phyloP scores from a whole-genome alignment of 2,329 filamentous ascomycete genomes.

The Samsoniella hepiali region DNA sequence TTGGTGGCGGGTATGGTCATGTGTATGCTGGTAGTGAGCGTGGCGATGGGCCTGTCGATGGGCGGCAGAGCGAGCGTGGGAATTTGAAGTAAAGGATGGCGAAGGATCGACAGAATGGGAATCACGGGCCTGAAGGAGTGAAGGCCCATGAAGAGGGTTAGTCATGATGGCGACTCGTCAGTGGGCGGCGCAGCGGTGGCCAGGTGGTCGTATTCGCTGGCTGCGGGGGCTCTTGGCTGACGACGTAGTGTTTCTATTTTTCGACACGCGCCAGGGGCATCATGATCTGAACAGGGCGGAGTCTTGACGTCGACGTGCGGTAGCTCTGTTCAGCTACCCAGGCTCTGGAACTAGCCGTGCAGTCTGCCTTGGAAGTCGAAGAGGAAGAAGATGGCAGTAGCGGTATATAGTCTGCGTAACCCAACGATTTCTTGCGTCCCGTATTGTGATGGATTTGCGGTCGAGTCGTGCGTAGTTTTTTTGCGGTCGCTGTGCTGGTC shows the following conservation, averaged over 20 bases:
- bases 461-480: constrained; percentile 2
- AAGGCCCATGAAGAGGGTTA: constrained; percentile 35
- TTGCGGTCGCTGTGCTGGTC: not conserved
- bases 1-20: constrained; percentile 27
- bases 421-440: not conserved
- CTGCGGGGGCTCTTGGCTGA: constrained; percentile 21
- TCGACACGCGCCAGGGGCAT: constrained; percentile 20
- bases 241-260: constrained; percentile 23
- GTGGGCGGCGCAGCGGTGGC: constrained; percentile 21
- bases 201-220: constrained; percentile 23
- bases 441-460: not conserved
- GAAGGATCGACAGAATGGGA: constrained; percentile 18
- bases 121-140: constrained; percentile 36
- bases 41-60: constrained; percentile 25
- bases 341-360: not conserved
- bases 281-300: constrained; percentile 18
- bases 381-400: not conserved
- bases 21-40: constrained; percentile 19
- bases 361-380: not conserved
- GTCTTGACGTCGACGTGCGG: constrained; percentile 14
- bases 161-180: constrained; percentile 32
- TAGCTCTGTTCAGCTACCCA: not conserved
- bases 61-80: constrained; percentile 27
- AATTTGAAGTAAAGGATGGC: constrained; percentile 23
- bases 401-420: not conserved